Percentiles rank a stretch among this genome's conserved stretches.
phyloP scores from a whole-genome alignment of 148 eudicot species.

The Silene conica region DNA sequence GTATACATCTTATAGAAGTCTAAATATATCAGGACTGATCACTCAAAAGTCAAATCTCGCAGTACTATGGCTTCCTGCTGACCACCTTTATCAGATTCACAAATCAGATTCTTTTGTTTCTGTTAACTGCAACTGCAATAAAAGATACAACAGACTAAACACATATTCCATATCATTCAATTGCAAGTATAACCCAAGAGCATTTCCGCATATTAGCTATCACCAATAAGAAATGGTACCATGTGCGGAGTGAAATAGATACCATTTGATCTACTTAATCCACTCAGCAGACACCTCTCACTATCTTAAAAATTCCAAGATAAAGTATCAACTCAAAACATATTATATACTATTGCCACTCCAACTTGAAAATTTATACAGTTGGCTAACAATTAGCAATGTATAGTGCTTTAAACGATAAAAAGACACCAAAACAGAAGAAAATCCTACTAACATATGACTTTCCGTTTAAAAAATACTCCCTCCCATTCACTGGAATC shows the following conservation, averaged over 20 bases:
- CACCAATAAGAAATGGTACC: background rate
- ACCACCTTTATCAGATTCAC: background rate
- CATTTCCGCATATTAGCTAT: background rate
- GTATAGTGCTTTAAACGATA: background rate
- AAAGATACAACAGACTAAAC: too few species aligned
- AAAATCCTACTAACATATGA: background rate
- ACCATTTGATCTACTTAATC: background rate
- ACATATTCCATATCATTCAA: background rate
- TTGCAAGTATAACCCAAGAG: background rate
- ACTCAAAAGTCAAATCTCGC: background rate
- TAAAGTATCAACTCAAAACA: background rate
- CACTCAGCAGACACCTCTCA: background rate
- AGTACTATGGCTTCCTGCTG: background rate
- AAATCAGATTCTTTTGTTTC: background rate
- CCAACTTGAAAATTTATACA: background rate
- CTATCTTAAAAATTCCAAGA: background rate
- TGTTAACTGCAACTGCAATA: background rate
- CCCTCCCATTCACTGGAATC: too few species aligned
- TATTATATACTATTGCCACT: background rate
- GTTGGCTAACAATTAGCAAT: background rate
- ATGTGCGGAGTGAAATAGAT: background rate
- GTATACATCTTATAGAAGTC: background rate
- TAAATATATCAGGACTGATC: background rate
- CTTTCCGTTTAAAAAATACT: too few species aligned
- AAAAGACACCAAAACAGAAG: background rate